phyloP scores from a whole-genome alignment of 2,329 filamentous ascomycete species.

The Calonectria ilicicola region DNA sequence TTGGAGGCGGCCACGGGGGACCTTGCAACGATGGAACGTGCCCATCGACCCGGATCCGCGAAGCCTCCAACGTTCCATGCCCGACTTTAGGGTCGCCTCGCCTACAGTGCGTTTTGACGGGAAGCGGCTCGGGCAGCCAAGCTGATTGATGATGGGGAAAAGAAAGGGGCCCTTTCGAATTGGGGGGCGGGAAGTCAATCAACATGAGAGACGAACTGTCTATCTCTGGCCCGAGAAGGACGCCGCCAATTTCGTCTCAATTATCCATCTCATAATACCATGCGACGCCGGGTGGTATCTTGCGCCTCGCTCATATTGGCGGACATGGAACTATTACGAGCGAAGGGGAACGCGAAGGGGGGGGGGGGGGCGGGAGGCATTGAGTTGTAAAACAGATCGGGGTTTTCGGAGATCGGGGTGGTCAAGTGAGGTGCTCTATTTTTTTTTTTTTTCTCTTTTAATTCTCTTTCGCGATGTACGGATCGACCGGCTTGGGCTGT shows the following conservation, averaged over 20 bases:
- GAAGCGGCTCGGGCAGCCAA: constrained; percentile 6
- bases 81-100: neutral
- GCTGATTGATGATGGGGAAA: neutral
- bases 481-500: neutral
- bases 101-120: constrained; percentile 4
- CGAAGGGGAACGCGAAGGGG: neutral
- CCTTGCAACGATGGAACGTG: neutral
- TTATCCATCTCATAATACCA: neutral
- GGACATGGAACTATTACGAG: neutral
- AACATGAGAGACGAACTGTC: neutral
- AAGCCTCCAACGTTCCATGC: neutral
- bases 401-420: neutral
- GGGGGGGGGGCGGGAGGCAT: neutral
- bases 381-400: neutral
- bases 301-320: neutral
- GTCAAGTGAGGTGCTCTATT: neutral
- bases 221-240: constrained; percentile 1
- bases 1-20: neutral
- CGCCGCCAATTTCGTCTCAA: constrained; percentile 4
- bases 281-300: neutral
- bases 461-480: neutral
- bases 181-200: constrained; percentile 2
- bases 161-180: neutral
- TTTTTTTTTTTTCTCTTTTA: neutral
- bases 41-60: neutral